Evolutionary conservation across 2,329 filamentous ascomycete genomes (phyloP).

Genomic region (Trichoderma cornu-damae): DNA sequence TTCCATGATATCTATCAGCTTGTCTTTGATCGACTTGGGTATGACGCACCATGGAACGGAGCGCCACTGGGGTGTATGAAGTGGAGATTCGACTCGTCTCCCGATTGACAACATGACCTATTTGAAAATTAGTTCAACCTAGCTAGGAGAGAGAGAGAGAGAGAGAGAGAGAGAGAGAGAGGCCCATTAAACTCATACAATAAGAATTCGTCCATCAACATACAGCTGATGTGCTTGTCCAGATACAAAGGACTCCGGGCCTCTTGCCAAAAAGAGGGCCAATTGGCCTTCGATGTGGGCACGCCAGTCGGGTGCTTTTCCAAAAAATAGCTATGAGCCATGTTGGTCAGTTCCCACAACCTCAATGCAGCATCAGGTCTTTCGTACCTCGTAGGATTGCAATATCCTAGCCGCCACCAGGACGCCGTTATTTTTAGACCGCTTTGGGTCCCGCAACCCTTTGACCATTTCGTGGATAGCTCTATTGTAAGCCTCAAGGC

Average conservation of each 20-base stretch:
- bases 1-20: constrained; percentile 30
- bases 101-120: constrained; percentile 21
- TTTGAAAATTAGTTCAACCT: not conserved
- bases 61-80: constrained; percentile 31
- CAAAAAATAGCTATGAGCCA: constrained; percentile 5
- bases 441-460: constrained; percentile 12
- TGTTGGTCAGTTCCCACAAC: not conserved
- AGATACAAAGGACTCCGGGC: constrained; percentile 16
- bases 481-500: constrained; percentile 23
- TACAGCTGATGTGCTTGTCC: constrained; percentile 24
- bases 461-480: constrained; percentile 21
- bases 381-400: constrained; percentile 24
- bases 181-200: constrained; percentile 15
- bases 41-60: constrained; percentile 30
- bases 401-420: constrained; percentile 20
- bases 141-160: no score
- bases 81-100: constrained; percentile 22
- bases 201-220: constrained; percentile 23
- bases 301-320: constrained; percentile 18
- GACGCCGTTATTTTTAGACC: constrained; percentile 20
- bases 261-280: constrained; percentile 19
- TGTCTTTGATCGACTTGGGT: constrained; percentile 30
- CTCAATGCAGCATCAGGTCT: not conserved
- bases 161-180: no score
- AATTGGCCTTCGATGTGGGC: constrained; percentile 22